A percentile compares a stretch with the other conserved stretches of the same genome.
Evolutionary conservation across 2,329 filamentous ascomycete species (phyloP).

Genomic region (Colletotrichum tropicicola): DNA sequence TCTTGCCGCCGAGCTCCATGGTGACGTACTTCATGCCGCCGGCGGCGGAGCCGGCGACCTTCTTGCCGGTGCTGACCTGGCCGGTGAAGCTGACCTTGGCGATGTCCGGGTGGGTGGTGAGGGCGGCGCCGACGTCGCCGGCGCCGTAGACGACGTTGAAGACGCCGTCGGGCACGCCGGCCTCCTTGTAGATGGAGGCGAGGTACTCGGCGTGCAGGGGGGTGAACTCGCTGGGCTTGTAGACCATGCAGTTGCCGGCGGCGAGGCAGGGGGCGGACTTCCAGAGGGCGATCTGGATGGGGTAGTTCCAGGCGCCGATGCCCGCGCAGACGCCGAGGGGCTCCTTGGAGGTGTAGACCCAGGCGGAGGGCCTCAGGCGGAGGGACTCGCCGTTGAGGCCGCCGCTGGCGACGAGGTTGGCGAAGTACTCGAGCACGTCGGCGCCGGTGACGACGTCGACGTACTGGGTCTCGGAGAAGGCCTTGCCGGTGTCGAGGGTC

Average conservation of each 20-base stretch:
- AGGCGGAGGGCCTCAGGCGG: constrained; percentile 77
- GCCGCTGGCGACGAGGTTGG: constrained; percentile 79
- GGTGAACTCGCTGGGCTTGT: constrained; percentile 90
- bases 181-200: constrained; percentile 80
- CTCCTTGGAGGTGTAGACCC: constrained; percentile 85
- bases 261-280: constrained; percentile 88
- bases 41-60: constrained; percentile 80
- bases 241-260: constrained; percentile 89
- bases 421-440: constrained; percentile 88
- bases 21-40: constrained; percentile 89
- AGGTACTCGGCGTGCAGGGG: constrained; percentile 82
- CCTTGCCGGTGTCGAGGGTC: constrained; percentile 87
- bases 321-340: constrained; percentile 85
- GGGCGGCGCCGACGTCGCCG: constrained; percentile 78
- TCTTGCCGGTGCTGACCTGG: constrained; percentile 83
- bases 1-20: constrained; percentile 92
- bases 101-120: constrained; percentile 76
- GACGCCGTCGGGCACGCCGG: constrained; percentile 81
- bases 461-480: constrained; percentile 83
- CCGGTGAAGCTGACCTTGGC: constrained; percentile 92
- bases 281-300: constrained; percentile 90
- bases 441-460: constrained; percentile 86
- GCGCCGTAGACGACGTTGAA: constrained; percentile 89
- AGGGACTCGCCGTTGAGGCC: constrained; percentile 84
- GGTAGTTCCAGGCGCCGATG: constrained; percentile 93